Base-by-base conservation (phyloP, 1,284 basidiomycete genomes). In the Xerocomus amazonicus region DNA sequence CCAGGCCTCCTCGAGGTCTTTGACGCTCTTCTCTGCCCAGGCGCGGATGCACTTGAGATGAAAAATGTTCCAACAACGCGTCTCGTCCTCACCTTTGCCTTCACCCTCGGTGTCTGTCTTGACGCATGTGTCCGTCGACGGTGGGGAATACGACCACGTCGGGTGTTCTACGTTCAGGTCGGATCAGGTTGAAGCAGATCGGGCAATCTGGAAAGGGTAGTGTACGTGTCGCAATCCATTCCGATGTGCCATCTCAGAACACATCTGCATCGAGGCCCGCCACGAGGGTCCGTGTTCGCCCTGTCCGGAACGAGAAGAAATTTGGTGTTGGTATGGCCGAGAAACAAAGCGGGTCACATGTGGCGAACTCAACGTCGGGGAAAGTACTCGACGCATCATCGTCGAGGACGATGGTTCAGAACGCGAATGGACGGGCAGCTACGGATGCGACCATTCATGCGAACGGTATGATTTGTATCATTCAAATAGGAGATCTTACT, bases 11-110 rank as follows among this genome's bases (percentile, higher is more conserved):
- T 73, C 73, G 5, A 88, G 61, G 8, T 90, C 89, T 59, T 85
- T 89, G 38, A 90, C 84, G 59, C 80, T 90, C 74, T 84, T 90
- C 29, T 74, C 70, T 0, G 87, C 88, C 90, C 90, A 92, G 0
- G 81, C 74, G 10, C 77, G 74, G 56, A 92, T 84, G 58, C 90
- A 93, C 59, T 84, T 87, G 33, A 92, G 72, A 66, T 93, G 90
- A 58, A 91, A 90, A 0, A 85, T 81, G n/a, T 80, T 87, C 82
- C 87, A 92, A 59, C 90, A 93, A 59, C 82, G 88, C 51, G 84
- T 81, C 17, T 73, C 67, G 5, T 45, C 53, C 8, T 63, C 58
- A 2, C 14, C 33, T 28, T 54, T 4, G 19, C 19, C 19, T 23
- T 23, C 19, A 4, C 19, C 41, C 9, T 14, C 28, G 27, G 16